These are phyloP conservation scores for Fagus sylvatica DNA, from an alignment of 306 rosid species.

Conservation along the genomic window DNA sequence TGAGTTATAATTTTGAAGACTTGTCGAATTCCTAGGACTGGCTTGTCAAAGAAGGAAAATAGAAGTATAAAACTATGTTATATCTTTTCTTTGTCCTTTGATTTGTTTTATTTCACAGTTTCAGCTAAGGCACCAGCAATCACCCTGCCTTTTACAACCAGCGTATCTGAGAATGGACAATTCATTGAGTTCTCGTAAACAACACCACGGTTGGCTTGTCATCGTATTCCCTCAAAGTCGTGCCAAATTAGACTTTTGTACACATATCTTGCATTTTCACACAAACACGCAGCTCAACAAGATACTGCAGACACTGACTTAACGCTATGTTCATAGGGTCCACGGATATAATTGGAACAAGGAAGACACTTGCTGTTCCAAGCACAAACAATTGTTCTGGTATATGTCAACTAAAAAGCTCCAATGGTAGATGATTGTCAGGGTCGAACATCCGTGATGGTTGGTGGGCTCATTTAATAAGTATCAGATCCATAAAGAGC, in stretches of 20 bases:
- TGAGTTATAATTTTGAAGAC: background rate
- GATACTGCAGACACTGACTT: no score
- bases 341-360: background rate
- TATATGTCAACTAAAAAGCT: background rate
- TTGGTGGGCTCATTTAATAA: constrained; percentile 9
- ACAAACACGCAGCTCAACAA: no score
- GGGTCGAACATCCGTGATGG: background rate
- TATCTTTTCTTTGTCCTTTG: background rate
- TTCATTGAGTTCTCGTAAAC: background rate
- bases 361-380: background rate
- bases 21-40: background rate
- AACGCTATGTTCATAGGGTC: background rate
- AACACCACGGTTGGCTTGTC: background rate
- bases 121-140: no score
- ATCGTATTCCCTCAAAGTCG: background rate
- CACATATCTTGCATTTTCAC: background rate
- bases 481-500: background rate
- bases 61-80: background rate
- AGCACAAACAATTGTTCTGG: background rate
- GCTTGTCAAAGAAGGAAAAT: background rate
- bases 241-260: background rate
- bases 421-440: background rate
- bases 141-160: no score
- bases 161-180: no score
- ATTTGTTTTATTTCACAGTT: background rate